phyloP scores from a whole-genome alignment of 1,139 yeast species.

The Blastobotrys elegans region DNA sequence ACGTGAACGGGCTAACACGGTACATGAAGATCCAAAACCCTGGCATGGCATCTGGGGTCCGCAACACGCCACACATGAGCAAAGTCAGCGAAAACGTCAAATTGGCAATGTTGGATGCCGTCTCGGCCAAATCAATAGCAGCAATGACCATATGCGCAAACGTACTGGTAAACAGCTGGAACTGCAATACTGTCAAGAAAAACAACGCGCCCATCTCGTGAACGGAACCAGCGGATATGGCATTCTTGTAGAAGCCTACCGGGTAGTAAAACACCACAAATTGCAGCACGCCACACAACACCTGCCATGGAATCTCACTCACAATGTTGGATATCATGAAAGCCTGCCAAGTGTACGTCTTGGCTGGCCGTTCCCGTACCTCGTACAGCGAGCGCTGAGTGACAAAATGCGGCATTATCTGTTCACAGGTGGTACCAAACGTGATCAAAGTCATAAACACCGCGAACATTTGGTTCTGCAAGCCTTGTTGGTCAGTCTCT shows the following conservation, averaged over 20 bases:
- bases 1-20: constrained; percentile 65
- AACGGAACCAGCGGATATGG: constrained; percentile 44
- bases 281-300: constrained; percentile 56
- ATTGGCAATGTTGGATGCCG: constrained; percentile 66
- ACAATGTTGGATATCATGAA: constrained; percentile 59
- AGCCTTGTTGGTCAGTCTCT: constrained; percentile 45
- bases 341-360: constrained; percentile 58
- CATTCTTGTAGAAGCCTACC: constrained; percentile 46
- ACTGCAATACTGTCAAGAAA: constrained; percentile 54
- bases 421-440: constrained; percentile 61
- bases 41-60: constrained; percentile 50
- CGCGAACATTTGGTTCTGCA: constrained; percentile 49
- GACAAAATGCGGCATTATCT: constrained; percentile 67
- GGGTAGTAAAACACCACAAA: constrained; percentile 82
- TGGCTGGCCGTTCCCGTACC: constrained; percentile 80
- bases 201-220: constrained; percentile 61
- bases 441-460: constrained; percentile 63
- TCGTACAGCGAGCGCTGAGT: constrained; percentile 75
- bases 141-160: constrained; percentile 63
- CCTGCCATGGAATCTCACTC: constrained; percentile 74
- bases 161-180: constrained; percentile 56
- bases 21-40: constrained; percentile 70
- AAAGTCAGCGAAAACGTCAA: constrained; percentile 62
- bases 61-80: constrained; percentile 80
- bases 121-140: constrained; percentile 59